Evolutionary conservation across 2,329 filamentous ascomycete species (phyloP).

Genomic region (Fusarium sp.): DNA sequence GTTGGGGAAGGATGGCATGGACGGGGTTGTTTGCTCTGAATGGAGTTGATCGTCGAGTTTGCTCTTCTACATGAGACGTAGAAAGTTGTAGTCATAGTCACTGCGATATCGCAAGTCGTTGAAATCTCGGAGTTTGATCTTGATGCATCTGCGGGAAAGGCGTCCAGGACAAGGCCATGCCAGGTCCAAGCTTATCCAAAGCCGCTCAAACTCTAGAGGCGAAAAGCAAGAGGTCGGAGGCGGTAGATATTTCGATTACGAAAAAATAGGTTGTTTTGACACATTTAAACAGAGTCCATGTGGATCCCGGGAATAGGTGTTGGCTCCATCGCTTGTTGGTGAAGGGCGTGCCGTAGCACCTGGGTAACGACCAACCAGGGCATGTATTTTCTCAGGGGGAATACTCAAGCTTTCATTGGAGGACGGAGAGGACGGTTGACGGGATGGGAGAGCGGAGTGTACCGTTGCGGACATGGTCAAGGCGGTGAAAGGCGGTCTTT

Average conservation of each 20-base stretch:
- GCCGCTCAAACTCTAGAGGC: constrained; percentile 1
- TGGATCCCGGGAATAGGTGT: constrained; percentile 24
- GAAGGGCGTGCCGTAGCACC: constrained; percentile 20
- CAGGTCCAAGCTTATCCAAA: not conserved
- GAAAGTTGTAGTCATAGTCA: not conserved
- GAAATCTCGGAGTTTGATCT: not conserved
- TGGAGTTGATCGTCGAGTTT: not conserved
- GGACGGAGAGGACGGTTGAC: not conserved
- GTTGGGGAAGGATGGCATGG: not conserved
- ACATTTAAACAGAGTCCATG: constrained; percentile 23
- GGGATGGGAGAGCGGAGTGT: not conserved
- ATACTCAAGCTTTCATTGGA: constrained; percentile 17
- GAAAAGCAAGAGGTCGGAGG: not conserved
- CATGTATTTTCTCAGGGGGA: not conserved
- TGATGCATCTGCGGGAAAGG: not conserved
- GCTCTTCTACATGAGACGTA: not conserved
- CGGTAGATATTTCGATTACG: constrained; percentile 30
- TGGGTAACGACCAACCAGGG: constrained; percentile 11
- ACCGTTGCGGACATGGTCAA: not conserved
- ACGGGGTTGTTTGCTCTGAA: not conserved
- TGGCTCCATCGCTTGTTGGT: constrained; percentile 9
- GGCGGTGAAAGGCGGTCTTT: not conserved
- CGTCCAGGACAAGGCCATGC: not conserved
- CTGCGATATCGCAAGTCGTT: not conserved
- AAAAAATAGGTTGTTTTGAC: constrained; percentile 34